phyloP scores from a whole-genome alignment of 2,329 filamentous ascomycete genomes.

The Mollisiaceae sp. region DNA sequence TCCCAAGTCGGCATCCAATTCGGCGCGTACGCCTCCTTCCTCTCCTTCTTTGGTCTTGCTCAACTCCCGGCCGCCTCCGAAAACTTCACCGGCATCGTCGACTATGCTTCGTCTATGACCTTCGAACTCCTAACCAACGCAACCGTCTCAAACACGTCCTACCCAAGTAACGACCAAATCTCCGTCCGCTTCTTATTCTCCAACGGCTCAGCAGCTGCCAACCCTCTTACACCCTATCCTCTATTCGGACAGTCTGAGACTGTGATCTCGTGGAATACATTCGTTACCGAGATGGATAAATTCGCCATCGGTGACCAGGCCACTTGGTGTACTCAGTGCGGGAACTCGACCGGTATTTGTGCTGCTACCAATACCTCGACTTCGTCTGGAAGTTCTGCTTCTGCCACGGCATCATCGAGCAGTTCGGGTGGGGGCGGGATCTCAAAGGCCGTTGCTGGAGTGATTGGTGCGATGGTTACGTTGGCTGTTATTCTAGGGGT shows the following conservation, averaged over 20 bases:
- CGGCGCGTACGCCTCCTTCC: constrained; percentile 65
- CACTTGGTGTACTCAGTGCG: constrained; percentile 78
- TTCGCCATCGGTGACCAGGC: constrained; percentile 69
- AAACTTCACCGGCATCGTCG: constrained; percentile 77
- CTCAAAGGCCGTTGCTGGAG: constrained; percentile 75
- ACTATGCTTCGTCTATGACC: constrained; percentile 81
- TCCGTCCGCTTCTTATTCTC: constrained; percentile 65
- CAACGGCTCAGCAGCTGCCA: constrained; percentile 58
- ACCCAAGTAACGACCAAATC: constrained; percentile 56
- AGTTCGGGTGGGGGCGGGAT: constrained; percentile 47
- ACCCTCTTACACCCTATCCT: constrained; percentile 53
- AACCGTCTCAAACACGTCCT: constrained; percentile 50
- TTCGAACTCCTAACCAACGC: constrained; percentile 73
- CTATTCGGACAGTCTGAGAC: constrained; percentile 63
- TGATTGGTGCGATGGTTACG: constrained; percentile 76
- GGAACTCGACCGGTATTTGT: constrained; percentile 72
- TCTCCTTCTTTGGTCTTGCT: constrained; percentile 66
- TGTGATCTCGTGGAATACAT: constrained; percentile 70
- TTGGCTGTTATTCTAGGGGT: constrained; percentile 65
- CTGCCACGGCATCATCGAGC: constrained; percentile 21
- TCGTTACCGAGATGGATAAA: constrained; percentile 64
- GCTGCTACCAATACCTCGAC: constrained; percentile 49
- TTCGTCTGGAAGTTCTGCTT: constrained; percentile 29
- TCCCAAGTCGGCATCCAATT: constrained; percentile 59
- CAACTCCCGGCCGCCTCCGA: constrained; percentile 55